Percentiles rank a stretch among this genome's conserved stretches.
Evolutionary conservation across 169 alveolate genomes (phyloP).

Genomic region (Eimeria acervulina): DNA sequence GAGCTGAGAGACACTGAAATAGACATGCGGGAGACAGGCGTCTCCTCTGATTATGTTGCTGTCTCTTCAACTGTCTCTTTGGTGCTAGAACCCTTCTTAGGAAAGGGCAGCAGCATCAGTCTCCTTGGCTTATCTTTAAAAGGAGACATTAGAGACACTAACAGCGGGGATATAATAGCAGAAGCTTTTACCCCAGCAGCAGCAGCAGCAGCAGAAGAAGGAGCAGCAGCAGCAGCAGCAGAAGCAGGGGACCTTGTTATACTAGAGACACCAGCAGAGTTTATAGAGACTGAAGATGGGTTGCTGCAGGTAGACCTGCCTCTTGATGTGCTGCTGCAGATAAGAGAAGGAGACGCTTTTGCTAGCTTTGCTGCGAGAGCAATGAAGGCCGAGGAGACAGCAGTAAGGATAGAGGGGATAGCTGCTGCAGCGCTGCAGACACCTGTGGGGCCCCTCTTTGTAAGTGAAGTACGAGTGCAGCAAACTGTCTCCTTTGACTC

Average conservation of each 20-base stretch:
- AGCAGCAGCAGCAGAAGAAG: neutral
- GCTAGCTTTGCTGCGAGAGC: neutral
- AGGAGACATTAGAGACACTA: too few relatives aligned
- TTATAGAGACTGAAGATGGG: neutral
- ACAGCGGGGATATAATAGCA: neutral
- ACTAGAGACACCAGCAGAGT: too few relatives aligned
- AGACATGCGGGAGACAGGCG: neutral
- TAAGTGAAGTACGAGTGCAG: neutral
- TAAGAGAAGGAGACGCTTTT: neutral
- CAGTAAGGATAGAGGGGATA: neutral
- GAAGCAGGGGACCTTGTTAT: too few relatives aligned
- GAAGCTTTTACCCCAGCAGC: neutral
- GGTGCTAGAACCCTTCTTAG: neutral
- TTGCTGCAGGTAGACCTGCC: neutral
- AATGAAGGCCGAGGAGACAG: neutral
- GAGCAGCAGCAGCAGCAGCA: too few relatives aligned
- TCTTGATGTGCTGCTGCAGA: neutral
- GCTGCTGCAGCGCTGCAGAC: neutral
- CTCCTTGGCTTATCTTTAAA: neutral
- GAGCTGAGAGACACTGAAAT: neutral
- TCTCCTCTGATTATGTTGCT: neutral
- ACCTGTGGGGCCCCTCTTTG: neutral
- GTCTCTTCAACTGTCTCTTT: slow-evolving; percentile 2
- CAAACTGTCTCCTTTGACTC: neutral
- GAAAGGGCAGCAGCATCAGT: neutral